These are phyloP conservation scores for Zoysia pacifica DNA, from an alignment of 176 grass and related monocot genomes.

Conservation along the genomic window DNA sequence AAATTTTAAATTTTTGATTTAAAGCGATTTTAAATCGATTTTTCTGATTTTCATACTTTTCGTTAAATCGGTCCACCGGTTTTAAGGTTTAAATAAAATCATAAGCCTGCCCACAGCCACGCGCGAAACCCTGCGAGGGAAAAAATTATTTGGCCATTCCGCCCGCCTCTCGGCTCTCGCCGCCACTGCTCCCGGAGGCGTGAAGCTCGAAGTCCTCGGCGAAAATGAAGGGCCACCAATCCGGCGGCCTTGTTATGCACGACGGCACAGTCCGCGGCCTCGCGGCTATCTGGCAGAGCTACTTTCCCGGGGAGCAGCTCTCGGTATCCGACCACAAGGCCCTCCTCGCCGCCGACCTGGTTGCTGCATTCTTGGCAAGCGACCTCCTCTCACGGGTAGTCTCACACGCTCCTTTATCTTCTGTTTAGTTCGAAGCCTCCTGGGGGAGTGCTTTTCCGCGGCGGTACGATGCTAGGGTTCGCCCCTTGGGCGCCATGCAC, in stretches of 20 bases:
- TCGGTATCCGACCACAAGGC: slow-evolving; percentile 35
- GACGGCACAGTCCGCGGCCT: not conserved
- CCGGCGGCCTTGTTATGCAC: not conserved
- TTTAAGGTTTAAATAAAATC: too few relatives aligned
- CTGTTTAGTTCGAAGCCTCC: not conserved
- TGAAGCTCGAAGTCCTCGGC: not conserved
- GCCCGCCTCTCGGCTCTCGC: slow-evolving; percentile 7
- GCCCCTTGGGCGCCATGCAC: not conserved
- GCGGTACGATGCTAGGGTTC: slow-evolving; percentile 25
- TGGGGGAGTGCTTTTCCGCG: not conserved
- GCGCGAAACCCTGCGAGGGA: slow-evolving; percentile 8
- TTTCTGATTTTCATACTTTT: too few relatives aligned
- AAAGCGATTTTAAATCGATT: too few relatives aligned
- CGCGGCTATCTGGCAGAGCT: slow-evolving; percentile 51
- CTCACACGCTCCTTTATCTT: not conserved
- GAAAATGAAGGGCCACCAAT: slow-evolving; percentile 14
- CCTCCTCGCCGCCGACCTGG: slow-evolving; percentile 41
- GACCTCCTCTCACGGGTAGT: slow-evolving; percentile 46
- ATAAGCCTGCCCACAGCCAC: not conserved
- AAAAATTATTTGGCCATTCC: not conserved
- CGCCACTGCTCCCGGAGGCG: slow-evolving; percentile 2
- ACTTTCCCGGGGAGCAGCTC: slow-evolving; percentile 59
- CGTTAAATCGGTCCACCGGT: too few relatives aligned
- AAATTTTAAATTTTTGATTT: too few relatives aligned
- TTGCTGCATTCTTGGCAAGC: slow-evolving; percentile 31